These are phyloP conservation scores for Isoetes taiwanensis DNA, from an alignment of 75 land plant genomes.

Conservation along the genomic window DNA sequence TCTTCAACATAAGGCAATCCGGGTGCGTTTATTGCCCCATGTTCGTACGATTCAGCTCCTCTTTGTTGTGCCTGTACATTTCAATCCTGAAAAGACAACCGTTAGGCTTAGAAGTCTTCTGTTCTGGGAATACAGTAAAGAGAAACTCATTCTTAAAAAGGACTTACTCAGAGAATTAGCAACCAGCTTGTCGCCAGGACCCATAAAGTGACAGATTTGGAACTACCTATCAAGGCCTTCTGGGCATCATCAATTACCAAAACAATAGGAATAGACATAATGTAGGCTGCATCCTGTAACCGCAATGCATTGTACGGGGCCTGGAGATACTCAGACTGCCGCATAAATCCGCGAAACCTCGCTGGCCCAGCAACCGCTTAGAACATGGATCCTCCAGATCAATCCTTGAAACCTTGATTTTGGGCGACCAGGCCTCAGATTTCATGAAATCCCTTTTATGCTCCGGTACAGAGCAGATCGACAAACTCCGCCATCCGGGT, in stretches of 20 bases:
- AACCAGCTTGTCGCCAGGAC: conserved; percentile 38
- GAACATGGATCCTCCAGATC: conserved; percentile 87
- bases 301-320: conserved; percentile 59
- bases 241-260: conserved; percentile 56
- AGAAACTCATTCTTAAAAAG: too few relatives aligned
- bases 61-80: conserved; percentile 90
- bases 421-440: conserved; percentile 42
- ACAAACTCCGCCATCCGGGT: conserved; percentile 89
- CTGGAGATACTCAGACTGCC: conserved; percentile 84
- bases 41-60: conserved; percentile 94
- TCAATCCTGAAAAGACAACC: conserved; percentile 48
- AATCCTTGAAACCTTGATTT: conserved; percentile 32
- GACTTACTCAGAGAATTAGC: too few relatives aligned
- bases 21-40: conserved; percentile 89
- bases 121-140: background rate
- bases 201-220: conserved; percentile 41
- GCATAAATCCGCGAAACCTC: conserved; percentile 86
- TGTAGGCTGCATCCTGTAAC: conserved; percentile 43
- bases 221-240: conserved; percentile 42
- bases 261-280: conserved; percentile 92
- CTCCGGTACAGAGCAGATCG: conserved; percentile 60
- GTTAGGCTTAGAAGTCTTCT: background rate
- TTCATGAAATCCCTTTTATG: conserved; percentile 19
- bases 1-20: conserved; percentile 93
- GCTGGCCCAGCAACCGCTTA: conserved; percentile 91